Conservation (phyloP, 2,329 filamentous ascomycete genomes). For the Diaporthe destruens region DNA sequence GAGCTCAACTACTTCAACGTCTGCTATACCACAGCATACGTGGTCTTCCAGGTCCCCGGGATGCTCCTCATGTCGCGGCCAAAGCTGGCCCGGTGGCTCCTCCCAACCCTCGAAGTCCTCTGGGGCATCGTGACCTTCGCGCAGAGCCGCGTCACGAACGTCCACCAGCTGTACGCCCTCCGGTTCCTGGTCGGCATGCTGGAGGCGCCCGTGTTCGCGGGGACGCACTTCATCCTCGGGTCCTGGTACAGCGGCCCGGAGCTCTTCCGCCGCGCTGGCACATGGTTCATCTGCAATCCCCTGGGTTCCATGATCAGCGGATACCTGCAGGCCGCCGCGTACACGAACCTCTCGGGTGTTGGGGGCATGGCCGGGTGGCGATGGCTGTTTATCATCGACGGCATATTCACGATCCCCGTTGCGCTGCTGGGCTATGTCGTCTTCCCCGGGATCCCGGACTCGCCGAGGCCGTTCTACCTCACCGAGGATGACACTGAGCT, state of each 20-base stretch:
- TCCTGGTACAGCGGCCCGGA: slow-evolving; percentile 48
- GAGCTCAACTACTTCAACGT: slow-evolving; percentile 57
- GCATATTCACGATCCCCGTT: slow-evolving; percentile 67
- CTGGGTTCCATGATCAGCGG: slow-evolving; percentile 50
- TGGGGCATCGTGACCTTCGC: slow-evolving; percentile 52
- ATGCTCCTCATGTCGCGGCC: slow-evolving; percentile 50
- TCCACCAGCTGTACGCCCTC: slow-evolving; percentile 49
- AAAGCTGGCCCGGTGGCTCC: slow-evolving; percentile 49
- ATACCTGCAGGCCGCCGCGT: slow-evolving; percentile 65
- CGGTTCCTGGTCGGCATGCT: slow-evolving; percentile 51
- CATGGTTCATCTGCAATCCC: slow-evolving; percentile 49
- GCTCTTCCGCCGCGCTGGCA: slow-evolving; percentile 50
- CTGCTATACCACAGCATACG: slow-evolving; percentile 55
- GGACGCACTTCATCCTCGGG: slow-evolving; percentile 50
- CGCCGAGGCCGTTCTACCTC: slow-evolving; percentile 53
- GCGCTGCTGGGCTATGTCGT: slow-evolving; percentile 64
- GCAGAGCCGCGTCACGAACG: slow-evolving; percentile 48
- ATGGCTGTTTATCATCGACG: slow-evolving; percentile 71
- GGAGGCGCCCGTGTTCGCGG: slow-evolving; percentile 51
- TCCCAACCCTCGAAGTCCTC: slow-evolving; percentile 49
- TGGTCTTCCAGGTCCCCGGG: slow-evolving; percentile 52
- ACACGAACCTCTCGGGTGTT: slow-evolving; percentile 64
- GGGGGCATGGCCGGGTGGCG: slow-evolving; percentile 63
- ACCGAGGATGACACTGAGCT: slow-evolving; percentile 52
- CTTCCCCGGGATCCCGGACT: slow-evolving; percentile 56